Evolutionary conservation across 106 monocot genomes (phyloP).

Genomic region (Vanilla planifolia): DNA sequence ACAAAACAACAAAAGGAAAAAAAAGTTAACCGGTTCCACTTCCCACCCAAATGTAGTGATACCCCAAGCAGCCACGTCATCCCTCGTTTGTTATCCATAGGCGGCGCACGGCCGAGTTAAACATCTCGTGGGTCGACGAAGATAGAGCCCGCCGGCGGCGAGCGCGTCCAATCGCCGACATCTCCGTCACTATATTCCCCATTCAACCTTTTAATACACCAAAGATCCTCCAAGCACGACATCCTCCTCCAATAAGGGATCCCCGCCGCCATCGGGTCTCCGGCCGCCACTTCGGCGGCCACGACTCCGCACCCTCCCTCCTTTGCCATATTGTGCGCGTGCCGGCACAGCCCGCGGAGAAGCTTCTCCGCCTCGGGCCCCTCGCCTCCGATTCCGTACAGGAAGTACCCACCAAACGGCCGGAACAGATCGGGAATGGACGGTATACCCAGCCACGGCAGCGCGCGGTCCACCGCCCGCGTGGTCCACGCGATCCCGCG

Average conservation of each 20-base stretch:
- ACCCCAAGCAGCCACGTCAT: too few species aligned
- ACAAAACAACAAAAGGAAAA: too few species aligned
- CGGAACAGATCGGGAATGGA: slow-evolving; percentile 50
- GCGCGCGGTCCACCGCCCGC: slow-evolving; percentile 26
- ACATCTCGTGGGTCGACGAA: slow-evolving; percentile 42
- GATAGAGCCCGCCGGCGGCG: slow-evolving; percentile 21
- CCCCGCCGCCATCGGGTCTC: slow-evolving; percentile 28
- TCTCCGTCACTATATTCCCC: slow-evolving; percentile 22
- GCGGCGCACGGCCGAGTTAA: too few species aligned
- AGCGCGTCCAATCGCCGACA: slow-evolving; percentile 47
- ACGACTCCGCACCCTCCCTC: slow-evolving; percentile 32
- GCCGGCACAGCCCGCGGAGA: slow-evolving; percentile 18
- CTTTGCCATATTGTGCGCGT: slow-evolving; percentile 51
- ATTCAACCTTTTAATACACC: slow-evolving; percentile 50
- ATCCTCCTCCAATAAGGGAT: slow-evolving; percentile 46
- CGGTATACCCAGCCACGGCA: slow-evolving; percentile 47
- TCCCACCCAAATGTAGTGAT: too few species aligned
- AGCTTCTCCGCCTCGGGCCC: slow-evolving; percentile 13
- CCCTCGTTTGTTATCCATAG: too few species aligned
- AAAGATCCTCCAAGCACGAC: slow-evolving; percentile 55
- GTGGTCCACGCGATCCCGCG: slow-evolving; percentile 21
- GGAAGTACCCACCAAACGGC: slow-evolving; percentile 44
- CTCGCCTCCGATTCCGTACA: slow-evolving; percentile 48
- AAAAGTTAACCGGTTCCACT: too few species aligned
- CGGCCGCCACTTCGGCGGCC: slow-evolving; percentile 39